Conservation (phyloP, 2,329 filamentous ascomycete species). For the Ascosphaera apis region DNA sequence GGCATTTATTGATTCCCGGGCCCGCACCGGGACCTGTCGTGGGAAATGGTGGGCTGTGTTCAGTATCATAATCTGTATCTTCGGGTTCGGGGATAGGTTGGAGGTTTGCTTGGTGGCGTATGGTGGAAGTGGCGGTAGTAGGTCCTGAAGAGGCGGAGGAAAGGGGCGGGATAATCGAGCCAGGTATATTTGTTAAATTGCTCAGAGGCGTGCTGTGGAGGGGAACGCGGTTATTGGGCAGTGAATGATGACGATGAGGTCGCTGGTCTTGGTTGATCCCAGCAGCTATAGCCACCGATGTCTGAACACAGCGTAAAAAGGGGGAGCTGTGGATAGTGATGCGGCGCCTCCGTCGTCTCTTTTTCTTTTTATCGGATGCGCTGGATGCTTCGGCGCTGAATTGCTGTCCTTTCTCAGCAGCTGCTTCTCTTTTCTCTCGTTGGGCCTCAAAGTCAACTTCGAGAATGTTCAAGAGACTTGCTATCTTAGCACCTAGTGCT, state of each 20-base stretch:
- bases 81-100: not conserved
- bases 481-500: constrained; percentile 61
- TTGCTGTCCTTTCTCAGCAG: too few relatives aligned
- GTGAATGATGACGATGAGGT: too few relatives aligned
- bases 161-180: too few relatives aligned
- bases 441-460: constrained; percentile 11
- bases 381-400: too few relatives aligned
- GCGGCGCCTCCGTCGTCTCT: constrained; percentile 38
- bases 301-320: constrained; percentile 80
- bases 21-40: not conserved
- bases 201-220: too few relatives aligned
- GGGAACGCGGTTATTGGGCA: too few relatives aligned
- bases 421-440: too few relatives aligned
- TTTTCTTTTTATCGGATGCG: too few relatives aligned
- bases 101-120: constrained; percentile 5
- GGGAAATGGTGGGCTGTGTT: not conserved
- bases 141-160: constrained; percentile 6
- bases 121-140: constrained; percentile 12
- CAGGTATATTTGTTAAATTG: too few relatives aligned
- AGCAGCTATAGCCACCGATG: constrained; percentile 65
- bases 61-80: not conserved
- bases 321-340: constrained; percentile 85
- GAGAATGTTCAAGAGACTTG: constrained; percentile 37
- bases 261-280: constrained; percentile 38
- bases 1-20: constrained; percentile 4